Percentiles rank a stretch among this genome's conserved stretches.
phyloP scores from a whole-genome alignment of 441 rosid species.

The Sinapis alba region DNA sequence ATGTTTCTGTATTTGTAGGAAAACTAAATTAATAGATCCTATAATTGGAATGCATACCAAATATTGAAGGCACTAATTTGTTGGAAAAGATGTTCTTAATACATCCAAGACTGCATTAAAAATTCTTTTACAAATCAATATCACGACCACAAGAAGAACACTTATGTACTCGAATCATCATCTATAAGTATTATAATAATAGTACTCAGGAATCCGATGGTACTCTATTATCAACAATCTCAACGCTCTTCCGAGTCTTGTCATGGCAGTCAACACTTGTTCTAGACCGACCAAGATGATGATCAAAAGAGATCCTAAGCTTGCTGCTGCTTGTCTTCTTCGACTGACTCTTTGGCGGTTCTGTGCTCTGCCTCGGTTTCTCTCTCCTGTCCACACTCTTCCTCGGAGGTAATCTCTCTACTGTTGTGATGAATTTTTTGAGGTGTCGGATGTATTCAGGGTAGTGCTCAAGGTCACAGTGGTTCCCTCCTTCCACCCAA shows the following conservation, averaged over 20 bases:
- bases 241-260: constrained; percentile 72
- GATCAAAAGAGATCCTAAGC: constrained; percentile 61
- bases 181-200: constrained; percentile 17
- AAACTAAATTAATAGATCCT: constrained; percentile 3
- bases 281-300: constrained; percentile 67
- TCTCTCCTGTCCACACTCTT: constrained; percentile 87
- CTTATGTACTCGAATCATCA: constrained; percentile 20
- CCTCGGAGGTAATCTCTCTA: constrained; percentile 78
- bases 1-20: not conserved
- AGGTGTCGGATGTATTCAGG: constrained; percentile 86
- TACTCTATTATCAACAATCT: constrained; percentile 62
- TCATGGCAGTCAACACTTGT: constrained; percentile 86
- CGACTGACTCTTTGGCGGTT: constrained; percentile 53
- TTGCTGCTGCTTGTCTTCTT: constrained; percentile 51
- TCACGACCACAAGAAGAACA: no score
- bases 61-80: not conserved
- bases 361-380: constrained; percentile 83
- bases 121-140: constrained; percentile 18
- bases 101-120: constrained; percentile 9
- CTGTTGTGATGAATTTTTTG: constrained; percentile 77
- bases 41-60: not conserved
- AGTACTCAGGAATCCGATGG: constrained; percentile 52
- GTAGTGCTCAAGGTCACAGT: constrained; percentile 73
- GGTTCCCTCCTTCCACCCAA: constrained; percentile 90
- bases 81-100: not conserved